A percentile compares a stretch with the other conserved stretches of the same genome.
These are phyloP conservation scores for Aspergillus ostianus DNA, from an alignment of 495 filamentous ascomycete species.

Conservation along the genomic window DNA sequence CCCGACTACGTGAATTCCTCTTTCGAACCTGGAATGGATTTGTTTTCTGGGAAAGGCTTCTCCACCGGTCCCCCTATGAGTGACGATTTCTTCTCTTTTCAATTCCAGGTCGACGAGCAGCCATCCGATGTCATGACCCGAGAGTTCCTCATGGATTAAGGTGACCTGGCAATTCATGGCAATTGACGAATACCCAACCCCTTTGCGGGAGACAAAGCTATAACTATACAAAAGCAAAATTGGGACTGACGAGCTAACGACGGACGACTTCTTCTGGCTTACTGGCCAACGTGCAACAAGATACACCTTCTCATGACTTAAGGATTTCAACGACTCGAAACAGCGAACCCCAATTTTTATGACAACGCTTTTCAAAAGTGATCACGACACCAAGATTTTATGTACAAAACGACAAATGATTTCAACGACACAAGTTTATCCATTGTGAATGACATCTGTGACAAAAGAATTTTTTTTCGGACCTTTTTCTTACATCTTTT, in stretches of 20 bases:
- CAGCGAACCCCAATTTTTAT: slow-evolving; percentile 7
- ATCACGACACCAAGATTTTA: slow-evolving; percentile 8
- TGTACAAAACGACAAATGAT: slow-evolving; percentile 20
- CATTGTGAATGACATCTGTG: slow-evolving; percentile 10
- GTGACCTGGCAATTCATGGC: not conserved
- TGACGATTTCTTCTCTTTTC: slow-evolving; percentile 38
- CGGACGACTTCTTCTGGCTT: slow-evolving; percentile 9
- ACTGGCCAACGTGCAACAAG: slow-evolving; percentile 21
- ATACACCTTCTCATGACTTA: slow-evolving; percentile 19
- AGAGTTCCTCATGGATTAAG: slow-evolving; percentile 28
- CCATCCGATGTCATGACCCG: slow-evolving; percentile 23
- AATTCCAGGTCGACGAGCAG: slow-evolving; percentile 33
- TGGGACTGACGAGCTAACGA: slow-evolving; percentile 18
- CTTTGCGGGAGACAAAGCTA: not conserved
- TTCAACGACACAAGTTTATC: slow-evolving; percentile 7
- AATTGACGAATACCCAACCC: slow-evolving; percentile 14
- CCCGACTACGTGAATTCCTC: slow-evolving; percentile 35
- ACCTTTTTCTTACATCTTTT: slow-evolving; percentile 13
- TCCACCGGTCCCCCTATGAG: slow-evolving; percentile 27
- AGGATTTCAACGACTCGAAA: slow-evolving; percentile 16
- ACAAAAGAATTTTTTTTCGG: slow-evolving; percentile 12
- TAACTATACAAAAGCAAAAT: slow-evolving; percentile 7
- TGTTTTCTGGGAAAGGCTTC: slow-evolving; percentile 39
- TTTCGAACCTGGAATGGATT: slow-evolving; percentile 33
- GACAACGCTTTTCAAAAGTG: not conserved